Evolutionary conservation across 1,139 yeast species (phyloP), one percentile per base, ranked within the genome.

Genomic region (Debaryomycetaceae sp.): DNA sequence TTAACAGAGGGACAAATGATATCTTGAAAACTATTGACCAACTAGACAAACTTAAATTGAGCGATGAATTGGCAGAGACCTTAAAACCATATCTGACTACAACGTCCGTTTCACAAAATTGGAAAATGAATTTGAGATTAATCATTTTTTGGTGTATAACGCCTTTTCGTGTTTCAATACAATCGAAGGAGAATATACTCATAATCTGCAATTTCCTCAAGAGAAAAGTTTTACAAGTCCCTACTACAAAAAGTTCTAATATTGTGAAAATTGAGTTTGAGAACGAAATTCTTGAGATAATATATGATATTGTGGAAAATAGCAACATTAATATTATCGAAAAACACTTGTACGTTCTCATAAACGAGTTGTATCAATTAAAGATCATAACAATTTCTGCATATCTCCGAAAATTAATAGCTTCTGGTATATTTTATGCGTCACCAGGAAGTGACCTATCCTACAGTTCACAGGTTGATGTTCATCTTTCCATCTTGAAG

Each of bases 341-440:
- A 35, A 51, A 62, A 36, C 65, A 67, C 38, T 58, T 85, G 19
- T 74, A 73, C 48, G 69, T 75, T 5, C 61, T 85, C 36, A 66
- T 83, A 16, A 73, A 79, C 45, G 85, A 80, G 51, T 58, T 84
- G 7, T 70, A 74, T 37, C 73, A 69, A 31, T 58, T 75, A 36
- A 73, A 75, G 35, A 58, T 82, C 18, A 70, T 83, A 26, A 65
- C 78, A 1, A 75, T 84, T 2, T 81, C 91, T 0, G 75, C 87
- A 0, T 89, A 88, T 51, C 67, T 88, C 42, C 67, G 96, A 52
- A 79, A 83, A 47, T 64, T 88, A 30, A 88, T 89, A 38, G 88
- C 96, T 4, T 83, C 94, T 1, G 97, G 96, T 4, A 70, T 87
- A 0, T 75, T 88, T 38, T 87, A 84, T 56, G 56, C 75, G 6